Evolutionary conservation across 306 rosid species (phyloP).

Genomic region (Citrullus amarus): DNA sequence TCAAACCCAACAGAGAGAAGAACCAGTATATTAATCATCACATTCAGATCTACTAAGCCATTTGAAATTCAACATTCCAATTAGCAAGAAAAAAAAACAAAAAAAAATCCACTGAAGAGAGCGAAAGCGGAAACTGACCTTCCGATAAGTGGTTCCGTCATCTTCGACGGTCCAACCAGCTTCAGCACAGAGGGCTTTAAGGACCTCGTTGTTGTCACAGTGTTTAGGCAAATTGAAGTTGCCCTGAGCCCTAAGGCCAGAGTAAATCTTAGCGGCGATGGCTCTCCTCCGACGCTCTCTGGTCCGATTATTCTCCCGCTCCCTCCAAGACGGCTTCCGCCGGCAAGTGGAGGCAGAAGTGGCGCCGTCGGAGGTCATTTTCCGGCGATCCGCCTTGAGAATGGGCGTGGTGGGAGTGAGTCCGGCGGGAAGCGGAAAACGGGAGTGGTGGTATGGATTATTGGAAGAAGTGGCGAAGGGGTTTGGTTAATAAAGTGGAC

Average conservation of each 20-base stretch:
- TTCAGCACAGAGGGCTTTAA: conserved; percentile 67
- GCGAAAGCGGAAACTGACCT: conserved; percentile 21
- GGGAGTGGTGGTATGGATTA: background rate
- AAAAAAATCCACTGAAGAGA: background rate
- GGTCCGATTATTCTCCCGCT: conserved; percentile 72
- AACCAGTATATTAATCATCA: background rate
- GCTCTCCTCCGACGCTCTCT: conserved; percentile 77
- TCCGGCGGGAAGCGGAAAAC: conserved; percentile 44
- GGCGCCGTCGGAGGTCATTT: conserved; percentile 78
- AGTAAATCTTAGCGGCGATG: conserved; percentile 60
- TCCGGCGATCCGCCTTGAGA: conserved; percentile 21
- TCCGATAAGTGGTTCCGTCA: conserved; percentile 83
- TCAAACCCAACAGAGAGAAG: background rate
- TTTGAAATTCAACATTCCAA: background rate
- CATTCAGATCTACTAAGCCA: background rate
- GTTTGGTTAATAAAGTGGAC: background rate
- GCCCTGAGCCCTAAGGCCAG: conserved; percentile 79
- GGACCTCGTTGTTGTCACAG: conserved; percentile 76
- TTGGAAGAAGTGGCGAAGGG: background rate
- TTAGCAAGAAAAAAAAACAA: background rate
- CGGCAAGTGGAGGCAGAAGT: conserved; percentile 45
- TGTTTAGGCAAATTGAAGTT: conserved; percentile 74
- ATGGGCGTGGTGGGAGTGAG: conserved; percentile 1
- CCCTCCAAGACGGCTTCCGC: conserved; percentile 88
- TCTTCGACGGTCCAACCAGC: conserved; percentile 93